These are phyloP conservation scores for Talaromyces nanjingensis DNA, from an alignment of 495 filamentous ascomycete genomes.

Conservation along the genomic window DNA sequence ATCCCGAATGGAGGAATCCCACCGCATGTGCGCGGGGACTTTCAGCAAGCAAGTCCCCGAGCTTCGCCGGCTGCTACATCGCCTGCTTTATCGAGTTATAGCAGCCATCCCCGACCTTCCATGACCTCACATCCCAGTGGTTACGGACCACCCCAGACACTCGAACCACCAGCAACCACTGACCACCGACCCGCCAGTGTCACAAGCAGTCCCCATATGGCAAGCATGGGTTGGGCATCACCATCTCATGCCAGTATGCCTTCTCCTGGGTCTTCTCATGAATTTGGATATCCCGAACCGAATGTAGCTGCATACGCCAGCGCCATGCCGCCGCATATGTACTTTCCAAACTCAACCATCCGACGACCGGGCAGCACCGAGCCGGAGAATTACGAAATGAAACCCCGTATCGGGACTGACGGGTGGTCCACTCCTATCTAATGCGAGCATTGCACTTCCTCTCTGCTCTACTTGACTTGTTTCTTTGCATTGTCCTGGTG, in stretches of 20 bases:
- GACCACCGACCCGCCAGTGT: constrained; percentile 64
- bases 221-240: constrained; percentile 65
- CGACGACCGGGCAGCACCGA: constrained; percentile 65
- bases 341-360: constrained; percentile 54
- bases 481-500: constrained; percentile 4
- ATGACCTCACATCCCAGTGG: constrained; percentile 75
- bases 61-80: constrained; percentile 58
- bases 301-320: constrained; percentile 45
- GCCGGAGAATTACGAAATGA: constrained; percentile 60
- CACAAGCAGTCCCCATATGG: constrained; percentile 65
- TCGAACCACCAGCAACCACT: constrained; percentile 80
- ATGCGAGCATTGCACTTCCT: neutral
- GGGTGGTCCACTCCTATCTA: constrained; percentile 35
- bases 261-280: constrained; percentile 58
- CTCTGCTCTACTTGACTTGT: neutral
- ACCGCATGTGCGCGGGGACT: constrained; percentile 73
- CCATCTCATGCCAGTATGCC: constrained; percentile 57
- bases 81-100: constrained; percentile 51
- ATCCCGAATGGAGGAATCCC: constrained; percentile 59
- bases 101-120: constrained; percentile 51
- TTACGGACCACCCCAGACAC: constrained; percentile 75
- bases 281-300: constrained; percentile 66
- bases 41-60: constrained; percentile 67
- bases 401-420: constrained; percentile 37
- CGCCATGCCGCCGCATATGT: constrained; percentile 59